These are phyloP conservation scores for Pythium pyrilobum DNA, from an alignment of 352 stramenopile species.

Conservation along the genomic window DNA sequence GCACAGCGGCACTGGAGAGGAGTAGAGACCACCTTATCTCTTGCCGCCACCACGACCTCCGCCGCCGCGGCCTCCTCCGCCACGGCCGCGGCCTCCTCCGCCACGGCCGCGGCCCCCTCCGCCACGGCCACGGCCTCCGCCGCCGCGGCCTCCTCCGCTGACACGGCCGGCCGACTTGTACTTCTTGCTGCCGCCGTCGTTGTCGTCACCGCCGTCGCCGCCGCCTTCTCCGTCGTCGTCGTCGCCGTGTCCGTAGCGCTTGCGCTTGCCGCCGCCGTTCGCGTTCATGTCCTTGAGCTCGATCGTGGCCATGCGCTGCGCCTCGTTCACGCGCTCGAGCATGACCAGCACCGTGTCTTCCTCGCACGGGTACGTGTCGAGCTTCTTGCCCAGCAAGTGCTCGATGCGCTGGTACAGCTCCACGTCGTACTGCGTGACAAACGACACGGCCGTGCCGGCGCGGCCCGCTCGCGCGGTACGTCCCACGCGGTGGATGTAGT, in stretches of 20 bases:
- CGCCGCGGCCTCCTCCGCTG: conserved; percentile 21
- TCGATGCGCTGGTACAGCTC: conserved; percentile 98
- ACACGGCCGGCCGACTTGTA: conserved; percentile 78
- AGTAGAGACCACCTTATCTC: conserved; percentile 3
- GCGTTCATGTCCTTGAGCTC: conserved; percentile 82
- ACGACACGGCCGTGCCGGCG: conserved; percentile 93
- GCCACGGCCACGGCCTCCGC: conserved; percentile 4
- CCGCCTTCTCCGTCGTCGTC: conserved; percentile 39
- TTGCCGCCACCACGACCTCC: conserved; percentile 13
- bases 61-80: conserved; percentile 24
- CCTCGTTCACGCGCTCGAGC: conserved; percentile 96
- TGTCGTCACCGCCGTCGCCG: conserved; percentile 18
- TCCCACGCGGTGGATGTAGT: conserved; percentile 99
- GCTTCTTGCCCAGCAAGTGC: conserved; percentile 82
- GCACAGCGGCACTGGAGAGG: background rate
- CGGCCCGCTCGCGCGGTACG: conserved; percentile 95
- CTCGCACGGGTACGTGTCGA: conserved; percentile 78
- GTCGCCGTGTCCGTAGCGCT: conserved; percentile 52
- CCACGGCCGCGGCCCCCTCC: conserved; percentile 16
- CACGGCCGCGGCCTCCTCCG: conserved; percentile 18
- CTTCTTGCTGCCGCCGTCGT: conserved; percentile 42
- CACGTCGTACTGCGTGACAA: conserved; percentile 99
- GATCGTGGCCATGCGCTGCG: conserved; percentile 92
- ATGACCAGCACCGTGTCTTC: conserved; percentile 96
- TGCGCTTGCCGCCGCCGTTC: conserved; percentile 54